Conservation (phyloP, 306 rosid genomes). For the Boehmeria nivea region DNA sequence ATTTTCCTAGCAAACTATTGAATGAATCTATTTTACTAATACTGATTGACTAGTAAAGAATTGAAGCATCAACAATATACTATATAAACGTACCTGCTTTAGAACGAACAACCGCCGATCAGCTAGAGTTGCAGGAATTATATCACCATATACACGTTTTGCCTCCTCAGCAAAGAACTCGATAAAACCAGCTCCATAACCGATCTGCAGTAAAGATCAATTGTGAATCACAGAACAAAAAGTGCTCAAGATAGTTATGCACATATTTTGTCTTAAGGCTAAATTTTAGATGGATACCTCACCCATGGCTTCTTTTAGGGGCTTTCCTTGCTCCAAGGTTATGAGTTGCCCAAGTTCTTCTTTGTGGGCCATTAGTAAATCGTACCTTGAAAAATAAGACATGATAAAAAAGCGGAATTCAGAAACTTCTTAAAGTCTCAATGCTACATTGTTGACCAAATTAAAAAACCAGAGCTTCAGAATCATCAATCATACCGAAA, state of each 20-base stretch:
- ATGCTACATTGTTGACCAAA: constrained; percentile 4
- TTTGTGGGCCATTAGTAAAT: constrained; percentile 62
- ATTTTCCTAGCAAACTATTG: background rate
- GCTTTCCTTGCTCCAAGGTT: constrained; percentile 98
- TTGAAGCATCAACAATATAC: constrained; percentile 14
- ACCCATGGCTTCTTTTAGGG: constrained; percentile 78
- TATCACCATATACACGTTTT: constrained; percentile 89
- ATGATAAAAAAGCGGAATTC: constrained; percentile 8
- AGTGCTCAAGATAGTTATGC: background rate
- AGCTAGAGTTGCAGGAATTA: constrained; percentile 74
- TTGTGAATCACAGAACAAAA: constrained; percentile 6
- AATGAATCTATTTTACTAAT: background rate
- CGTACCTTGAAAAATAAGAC: constrained; percentile 66
- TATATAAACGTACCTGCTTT: constrained; percentile 59
- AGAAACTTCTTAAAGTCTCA: constrained; percentile 5
- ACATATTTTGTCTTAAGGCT: constrained; percentile 13
- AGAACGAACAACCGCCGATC: constrained; percentile 84
- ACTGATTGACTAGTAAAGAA: constrained; percentile 5
- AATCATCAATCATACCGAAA: background rate
- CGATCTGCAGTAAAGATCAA: constrained; percentile 40
- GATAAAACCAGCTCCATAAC: constrained; percentile 77
- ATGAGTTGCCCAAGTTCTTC: constrained; percentile 88
- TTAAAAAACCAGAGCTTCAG: background rate
- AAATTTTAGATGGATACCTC: constrained; percentile 52
- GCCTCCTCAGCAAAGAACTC: constrained; percentile 95